phyloP scores from a whole-genome alignment of 2,329 filamentous ascomycete species.

The Kalaharituber pfeilii region DNA sequence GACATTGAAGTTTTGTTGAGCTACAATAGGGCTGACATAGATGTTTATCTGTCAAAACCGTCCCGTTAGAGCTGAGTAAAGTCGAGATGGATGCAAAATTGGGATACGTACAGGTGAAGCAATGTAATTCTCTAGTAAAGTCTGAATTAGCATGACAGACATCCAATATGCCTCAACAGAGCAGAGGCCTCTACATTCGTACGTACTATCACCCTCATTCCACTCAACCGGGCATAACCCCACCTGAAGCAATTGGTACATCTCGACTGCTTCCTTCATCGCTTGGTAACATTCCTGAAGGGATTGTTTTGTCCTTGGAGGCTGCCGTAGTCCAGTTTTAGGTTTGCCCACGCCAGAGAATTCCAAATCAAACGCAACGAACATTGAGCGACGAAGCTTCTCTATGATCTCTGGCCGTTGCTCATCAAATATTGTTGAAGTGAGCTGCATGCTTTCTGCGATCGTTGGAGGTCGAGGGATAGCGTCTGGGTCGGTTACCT shows the following conservation, averaged over 20 bases:
- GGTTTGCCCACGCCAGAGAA: slow-evolving; percentile 18
- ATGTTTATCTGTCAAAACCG: slow-evolving; percentile 13
- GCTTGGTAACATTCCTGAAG: slow-evolving; percentile 19
- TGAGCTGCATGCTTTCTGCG: slow-evolving; percentile 11
- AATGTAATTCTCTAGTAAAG: background rate
- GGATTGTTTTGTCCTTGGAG: slow-evolving; percentile 12
- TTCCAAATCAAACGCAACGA: slow-evolving; percentile 20
- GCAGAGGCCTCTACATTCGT: background rate
- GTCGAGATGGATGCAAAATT: no score
- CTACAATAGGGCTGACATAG: slow-evolving; percentile 10
- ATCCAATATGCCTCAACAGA: background rate
- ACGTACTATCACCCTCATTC: slow-evolving; percentile 8
- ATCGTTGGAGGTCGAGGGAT: background rate
- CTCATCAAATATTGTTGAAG: slow-evolving; percentile 8
- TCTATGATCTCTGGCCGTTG: background rate
- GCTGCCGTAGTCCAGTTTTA: slow-evolving; percentile 6
- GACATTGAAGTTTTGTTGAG: slow-evolving; percentile 10
- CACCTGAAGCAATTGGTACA: slow-evolving; percentile 20
- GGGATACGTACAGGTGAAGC: background rate
- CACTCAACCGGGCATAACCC: slow-evolving; percentile 18
- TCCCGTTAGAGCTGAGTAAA: no score
- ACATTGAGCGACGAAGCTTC: background rate
- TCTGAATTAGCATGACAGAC: background rate
- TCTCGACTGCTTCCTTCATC: slow-evolving; percentile 18
- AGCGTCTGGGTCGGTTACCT: no score